phyloP scores from a whole-genome alignment of 1,284 basidiomycete species.

The Ganoderma boninense region DNA sequence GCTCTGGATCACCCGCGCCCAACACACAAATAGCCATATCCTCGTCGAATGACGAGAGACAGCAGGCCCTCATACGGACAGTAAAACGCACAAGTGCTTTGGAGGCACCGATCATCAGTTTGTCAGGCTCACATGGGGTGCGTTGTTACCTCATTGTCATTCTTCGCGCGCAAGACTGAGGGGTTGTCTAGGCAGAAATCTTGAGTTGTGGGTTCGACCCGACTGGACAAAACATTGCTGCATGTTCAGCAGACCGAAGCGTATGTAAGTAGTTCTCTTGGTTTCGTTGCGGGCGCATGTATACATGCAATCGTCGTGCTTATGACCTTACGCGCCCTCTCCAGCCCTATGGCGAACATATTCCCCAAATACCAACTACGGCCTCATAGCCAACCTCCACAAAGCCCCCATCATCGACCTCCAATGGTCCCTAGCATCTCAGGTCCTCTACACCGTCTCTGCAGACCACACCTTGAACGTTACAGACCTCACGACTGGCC shows the following conservation, averaged over 20 bases:
- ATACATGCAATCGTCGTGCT: neutral
- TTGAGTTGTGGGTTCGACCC: conserved; percentile 84
- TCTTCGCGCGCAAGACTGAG: neutral
- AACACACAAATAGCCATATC: conserved; percentile 78
- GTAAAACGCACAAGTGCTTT: conserved; percentile 81
- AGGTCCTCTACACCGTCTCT: conserved; percentile 80
- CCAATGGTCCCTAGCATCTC: conserved; percentile 80
- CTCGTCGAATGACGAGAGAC: conserved; percentile 70
- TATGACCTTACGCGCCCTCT: conserved; percentile 4
- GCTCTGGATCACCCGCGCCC: conserved; percentile 61
- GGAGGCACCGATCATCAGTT: conserved; percentile 82
- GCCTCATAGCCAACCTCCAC: conserved; percentile 74
- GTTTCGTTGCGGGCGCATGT: neutral
- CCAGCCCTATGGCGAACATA: conserved; percentile 85
- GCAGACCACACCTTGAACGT: conserved; percentile 85
- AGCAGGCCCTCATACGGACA: conserved; percentile 79
- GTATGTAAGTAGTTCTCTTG: conserved; percentile 65
- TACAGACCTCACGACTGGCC: conserved; percentile 81
- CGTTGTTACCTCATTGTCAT: conserved; percentile 29
- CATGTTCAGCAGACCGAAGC: conserved; percentile 81
- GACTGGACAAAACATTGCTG: conserved; percentile 83
- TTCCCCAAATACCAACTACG: conserved; percentile 84
- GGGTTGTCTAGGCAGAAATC: conserved; percentile 68
- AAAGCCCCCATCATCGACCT: conserved; percentile 85
- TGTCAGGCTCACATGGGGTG: conserved; percentile 80